Conservation (phyloP, 2,329 filamentous ascomycete genomes). For the Kalmusia sp. region DNA sequence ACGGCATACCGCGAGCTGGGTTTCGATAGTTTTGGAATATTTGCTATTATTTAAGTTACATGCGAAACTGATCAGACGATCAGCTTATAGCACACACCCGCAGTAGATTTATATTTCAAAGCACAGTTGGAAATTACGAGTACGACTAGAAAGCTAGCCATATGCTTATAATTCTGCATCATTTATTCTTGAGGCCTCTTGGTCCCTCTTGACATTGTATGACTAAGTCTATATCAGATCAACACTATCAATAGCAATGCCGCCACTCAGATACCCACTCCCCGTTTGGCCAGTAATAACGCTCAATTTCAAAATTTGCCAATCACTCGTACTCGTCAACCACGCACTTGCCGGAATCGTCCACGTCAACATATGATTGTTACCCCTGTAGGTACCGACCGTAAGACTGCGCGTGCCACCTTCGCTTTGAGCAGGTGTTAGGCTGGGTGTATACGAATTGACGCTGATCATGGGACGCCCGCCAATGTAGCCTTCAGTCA, state of each 20-base stretch:
- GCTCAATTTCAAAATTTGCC: conserved; percentile 27
- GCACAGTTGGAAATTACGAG: not conserved
- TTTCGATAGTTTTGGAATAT: no score
- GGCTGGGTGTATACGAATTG: conserved; percentile 21
- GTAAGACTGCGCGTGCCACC: conserved; percentile 27
- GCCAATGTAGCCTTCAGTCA: conserved; percentile 26
- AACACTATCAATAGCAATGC: conserved; percentile 25
- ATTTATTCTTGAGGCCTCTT: no score
- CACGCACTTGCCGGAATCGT: conserved; percentile 30
- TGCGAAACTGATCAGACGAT: no score
- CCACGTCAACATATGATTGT: conserved; percentile 30
- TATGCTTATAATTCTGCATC: no score
- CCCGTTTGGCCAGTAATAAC: conserved; percentile 27
- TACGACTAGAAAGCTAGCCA: not conserved
- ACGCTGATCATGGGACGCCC: conserved; percentile 24
- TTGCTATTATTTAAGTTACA: no score
- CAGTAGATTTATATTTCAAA: no score
- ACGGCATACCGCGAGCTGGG: no score
- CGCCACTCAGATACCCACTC: conserved; percentile 27
- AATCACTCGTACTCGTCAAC: conserved; percentile 24
- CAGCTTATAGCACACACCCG: no score
- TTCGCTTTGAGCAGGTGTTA: conserved; percentile 22
- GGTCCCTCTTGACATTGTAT: no score
- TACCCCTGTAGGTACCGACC: conserved; percentile 31
- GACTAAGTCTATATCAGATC: conserved; percentile 17